These are phyloP conservation scores for Acanthochlamys bracteata DNA, from an alignment of 106 monocot genomes.

Conservation along the genomic window DNA sequence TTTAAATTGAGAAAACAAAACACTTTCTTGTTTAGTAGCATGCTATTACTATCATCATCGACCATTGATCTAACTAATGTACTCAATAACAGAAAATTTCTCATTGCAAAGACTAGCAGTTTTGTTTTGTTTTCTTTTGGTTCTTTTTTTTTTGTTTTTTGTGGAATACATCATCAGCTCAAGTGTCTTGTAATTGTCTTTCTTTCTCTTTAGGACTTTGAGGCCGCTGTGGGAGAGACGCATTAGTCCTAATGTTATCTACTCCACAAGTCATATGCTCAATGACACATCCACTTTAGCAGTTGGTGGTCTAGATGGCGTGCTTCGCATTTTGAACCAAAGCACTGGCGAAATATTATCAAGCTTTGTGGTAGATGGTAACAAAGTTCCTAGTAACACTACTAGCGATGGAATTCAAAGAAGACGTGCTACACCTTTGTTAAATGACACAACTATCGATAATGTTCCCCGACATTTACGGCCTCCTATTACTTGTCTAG, in stretches of 20 bases:
- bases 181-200: background rate
- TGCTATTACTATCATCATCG: no score
- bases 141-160: no score
- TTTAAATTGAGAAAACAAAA: no score
- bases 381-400: background rate
- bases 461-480: conserved; percentile 44
- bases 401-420: conserved; percentile 3
- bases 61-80: no score
- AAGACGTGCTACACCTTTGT: conserved; percentile 21
- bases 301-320: conserved; percentile 72
- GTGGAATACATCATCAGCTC: no score
- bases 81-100: no score
- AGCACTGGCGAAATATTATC: conserved; percentile 61
- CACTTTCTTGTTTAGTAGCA: no score
- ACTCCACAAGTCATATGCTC: conserved; percentile 42
- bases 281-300: conserved; percentile 54
- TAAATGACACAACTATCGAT: conserved; percentile 29
- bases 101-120: no score
- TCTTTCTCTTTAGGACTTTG: conserved; percentile 40
- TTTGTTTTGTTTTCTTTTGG: no score
- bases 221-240: conserved; percentile 78
- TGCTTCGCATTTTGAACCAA: conserved; percentile 74
- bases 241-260: conserved; percentile 76
- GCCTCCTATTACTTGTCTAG: conserved; percentile 59
- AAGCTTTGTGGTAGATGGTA: conserved; percentile 27